Evolutionary conservation across 352 stramenopile genomes (phyloP), one percentile per base, ranked within the genome.

Genomic region (Phytophthora quininea): DNA sequence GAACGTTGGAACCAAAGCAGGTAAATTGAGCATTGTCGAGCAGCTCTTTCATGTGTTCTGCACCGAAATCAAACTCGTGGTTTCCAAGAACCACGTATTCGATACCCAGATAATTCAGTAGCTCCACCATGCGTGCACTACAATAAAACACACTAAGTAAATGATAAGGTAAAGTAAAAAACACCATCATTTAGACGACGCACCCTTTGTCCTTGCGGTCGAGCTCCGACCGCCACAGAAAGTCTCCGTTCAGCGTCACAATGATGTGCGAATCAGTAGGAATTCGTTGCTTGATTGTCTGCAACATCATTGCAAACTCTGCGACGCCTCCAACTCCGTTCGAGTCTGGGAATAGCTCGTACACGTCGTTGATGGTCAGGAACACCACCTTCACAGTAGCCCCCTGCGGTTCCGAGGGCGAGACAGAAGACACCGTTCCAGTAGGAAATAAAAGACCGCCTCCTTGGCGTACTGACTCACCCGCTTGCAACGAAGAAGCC

Each of bases 51-150:
- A 87, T 67, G 33, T 74, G 51, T 4, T 71, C 56, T 1, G 73
- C 80, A 9, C 85, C 76, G 67, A 90, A 90, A 54, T 93, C 85
- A 43, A 93, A 91, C 59, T 93, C 85, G 68, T 93, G 85, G 67
- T 93, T 93, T 32, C 85, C 85, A 40, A 91, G 37, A n/a, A 93
- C 84, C 52, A 90, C 82, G 37, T 79, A 84, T 14, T 90, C 80
- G 32, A 93, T 80, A 4, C 67, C 71, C 6, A 89, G 62, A 3
- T 48, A 45, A 30, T 87, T 85, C 42, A 93, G 54, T 37, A 91
- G 33, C n/a, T 89, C 43, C 14, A 93, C 76, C 85, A 93, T 91
- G 29, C 79, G n/a, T 37, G 72, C 71, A 38, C 84, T 92, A 45
- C 14, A 29, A 11, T 14, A 33, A n/a, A 57, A n/a, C 40, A 69